Evolutionary conservation across 768 basidiomycete genomes (phyloP).

Genomic region (Hericium rajendrae): DNA sequence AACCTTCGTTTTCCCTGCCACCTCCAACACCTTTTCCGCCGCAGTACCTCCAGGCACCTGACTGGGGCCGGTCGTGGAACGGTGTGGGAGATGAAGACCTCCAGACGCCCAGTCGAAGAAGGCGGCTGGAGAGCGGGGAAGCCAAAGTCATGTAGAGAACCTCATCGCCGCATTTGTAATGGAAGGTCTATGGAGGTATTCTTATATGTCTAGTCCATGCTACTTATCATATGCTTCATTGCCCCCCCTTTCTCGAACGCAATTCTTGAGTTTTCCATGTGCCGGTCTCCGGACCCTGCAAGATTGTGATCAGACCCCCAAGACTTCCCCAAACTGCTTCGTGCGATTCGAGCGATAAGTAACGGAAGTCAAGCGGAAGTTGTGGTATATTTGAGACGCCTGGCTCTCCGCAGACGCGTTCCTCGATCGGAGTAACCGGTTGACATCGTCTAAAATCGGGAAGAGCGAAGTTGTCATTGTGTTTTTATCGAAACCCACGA

Average conservation of each 20-base stretch:
- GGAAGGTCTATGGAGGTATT: slow-evolving; percentile 2
- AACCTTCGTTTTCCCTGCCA: slow-evolving; percentile 14
- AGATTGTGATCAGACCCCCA: no score
- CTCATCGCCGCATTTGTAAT: not conserved
- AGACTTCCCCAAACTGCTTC: no score
- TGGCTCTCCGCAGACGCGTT: no score
- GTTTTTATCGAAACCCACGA: no score
- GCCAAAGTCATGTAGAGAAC: slow-evolving; percentile 7
- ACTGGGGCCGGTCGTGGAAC: slow-evolving; percentile 9
- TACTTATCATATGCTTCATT: not conserved
- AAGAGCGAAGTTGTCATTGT: no score
- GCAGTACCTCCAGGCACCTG: slow-evolving; percentile 4
- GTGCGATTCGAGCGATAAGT: no score
- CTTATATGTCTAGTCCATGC: slow-evolving; percentile 1
- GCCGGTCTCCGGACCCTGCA: no score
- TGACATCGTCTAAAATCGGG: no score
- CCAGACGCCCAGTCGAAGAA: slow-evolving; percentile 15
- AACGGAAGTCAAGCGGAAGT: no score
- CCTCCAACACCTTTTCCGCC: slow-evolving; percentile 8
- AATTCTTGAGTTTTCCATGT: not conserved
- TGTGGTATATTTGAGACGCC: no score
- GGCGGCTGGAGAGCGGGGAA: slow-evolving; percentile 12
- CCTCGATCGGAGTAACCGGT: no score
- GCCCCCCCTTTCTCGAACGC: slow-evolving; percentile 1
- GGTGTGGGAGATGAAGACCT: slow-evolving; percentile 14